Base-by-base conservation (phyloP, 441 rosid genomes). In the Gossypium gossypioides region DNA sequence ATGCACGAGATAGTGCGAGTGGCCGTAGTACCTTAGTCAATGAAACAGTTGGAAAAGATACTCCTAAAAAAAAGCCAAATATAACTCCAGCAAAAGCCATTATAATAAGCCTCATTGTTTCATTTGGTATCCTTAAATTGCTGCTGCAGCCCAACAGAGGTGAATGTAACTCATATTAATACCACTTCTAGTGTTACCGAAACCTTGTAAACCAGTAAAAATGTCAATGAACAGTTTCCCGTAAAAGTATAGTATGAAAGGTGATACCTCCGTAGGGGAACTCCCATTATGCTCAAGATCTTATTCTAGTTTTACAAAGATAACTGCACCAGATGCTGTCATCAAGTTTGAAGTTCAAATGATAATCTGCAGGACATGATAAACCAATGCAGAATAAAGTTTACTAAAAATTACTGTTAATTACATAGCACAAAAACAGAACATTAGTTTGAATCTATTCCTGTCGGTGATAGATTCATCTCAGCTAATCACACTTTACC, bases 21-120 rank as follows among this genome's bases (percentile, higher is more conserved):
- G 34, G 52, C 15, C 4, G 25, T 24, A 52, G 24, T 71, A 91
- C 99, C 98, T 90, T 91, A 16, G 95, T 85, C 73, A 93, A 76
- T 58, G 97, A 86, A 52, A 93, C 75, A 8, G 96, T 84, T 40
- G 98, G 97, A 74, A 88, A 83, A 54, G 91, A 89, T 74, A 88
- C 81, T 66, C 97, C 98, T 69, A 91, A 72, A 74, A 93, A 86
- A 82, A 91, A 90, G 80, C 99, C 99, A 71, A 90, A 84, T 50
- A 87, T 75, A 75, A 90, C 78, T 71, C 97, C 97, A 10, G 86
- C 72, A 64, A 93, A 77, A 42, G 93, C 81, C 58, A 90, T 81
- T 72, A 90, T 48, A 55, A 93, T 82, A 82, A 93, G 88, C 87
- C 83, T 88, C 97, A 88, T 91, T 69, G 77, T 87, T 66, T 89